Evolutionary conservation across 2,329 filamentous ascomycete species (phyloP), one percentile per base, ranked within the genome.

Genomic region (Microdochium bolleyi): DNA sequence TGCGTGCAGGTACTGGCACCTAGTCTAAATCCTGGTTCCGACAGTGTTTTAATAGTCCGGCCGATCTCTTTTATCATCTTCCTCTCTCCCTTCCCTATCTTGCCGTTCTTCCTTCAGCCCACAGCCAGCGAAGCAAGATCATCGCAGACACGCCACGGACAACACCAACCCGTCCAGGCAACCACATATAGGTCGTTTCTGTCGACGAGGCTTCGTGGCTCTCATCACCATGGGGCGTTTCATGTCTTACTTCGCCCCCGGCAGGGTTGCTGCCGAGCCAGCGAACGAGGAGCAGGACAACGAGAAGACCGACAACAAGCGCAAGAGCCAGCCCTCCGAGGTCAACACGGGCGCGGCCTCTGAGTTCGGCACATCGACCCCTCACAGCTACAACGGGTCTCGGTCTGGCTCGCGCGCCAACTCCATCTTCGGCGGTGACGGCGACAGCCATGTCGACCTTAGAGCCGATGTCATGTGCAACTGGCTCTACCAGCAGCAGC

Each of bases 401-500:
- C 59, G 60, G 34, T 55, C 60, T 9, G 55, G 41, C 41, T 46
- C 41, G 13, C 41, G 41, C 13, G 14, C 16, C 16, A 19, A 5
- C 13, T 46, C 41, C 3, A 21, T 46, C 55, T 70, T 70, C 49
- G 65, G 72, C 56, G 73, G 76, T 65, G 59, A 67, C 30, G 65
- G 67, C 50, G 73, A 77, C 32, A 73, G 70, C 44, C 65, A 80
- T 49, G 63, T 71, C 49, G 75, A 81, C 54, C 74, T 83, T 61
- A 82, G 80, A 62, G 74, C 72, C 57, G 79, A 85, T 62, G 76
- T 86, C 57, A 80, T 84, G 73, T 81, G 81, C 59, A 83, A 78
- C 58, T 85, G 78, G 74, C 72, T 86, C 2, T 79, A 83, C 62
- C 77, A 82, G 54, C 78, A 82, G 60, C 82, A 85, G 56, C 70